phyloP scores from a whole-genome alignment of 208 protist genomes.

The Tritrichomonas musculus region DNA sequence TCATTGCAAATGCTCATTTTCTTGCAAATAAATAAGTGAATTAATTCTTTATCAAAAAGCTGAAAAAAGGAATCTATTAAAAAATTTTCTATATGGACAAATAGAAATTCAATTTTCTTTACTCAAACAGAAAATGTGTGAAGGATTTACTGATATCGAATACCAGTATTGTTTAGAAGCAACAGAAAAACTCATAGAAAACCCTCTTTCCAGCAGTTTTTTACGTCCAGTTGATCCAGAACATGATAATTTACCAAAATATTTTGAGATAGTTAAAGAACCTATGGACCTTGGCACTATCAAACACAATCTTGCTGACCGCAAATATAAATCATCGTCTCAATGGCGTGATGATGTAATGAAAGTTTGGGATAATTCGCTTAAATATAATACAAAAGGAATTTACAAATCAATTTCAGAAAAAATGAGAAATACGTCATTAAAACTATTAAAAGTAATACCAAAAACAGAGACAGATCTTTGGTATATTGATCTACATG shows the following conservation, averaged over 20 bases:
- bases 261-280: conserved; percentile 61
- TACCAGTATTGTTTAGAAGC: neutral
- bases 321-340: conserved; percentile 33
- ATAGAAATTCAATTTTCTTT: too few relatives aligned
- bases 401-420: neutral
- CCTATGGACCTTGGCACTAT: conserved; percentile 65
- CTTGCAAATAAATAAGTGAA: too few relatives aligned
- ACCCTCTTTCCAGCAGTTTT: conserved; percentile 48
- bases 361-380: conserved; percentile 41
- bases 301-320: conserved; percentile 11
- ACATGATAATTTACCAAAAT: conserved; percentile 56
- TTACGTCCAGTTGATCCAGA: conserved; percentile 58
- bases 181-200: neutral
- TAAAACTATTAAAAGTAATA: neutral
- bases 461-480: conserved; percentile 27
- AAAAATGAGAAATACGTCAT: neutral
- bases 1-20: too few relatives aligned
- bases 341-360: conserved; percentile 39
- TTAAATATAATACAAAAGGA: conserved; percentile 33
- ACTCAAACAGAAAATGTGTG: too few relatives aligned
- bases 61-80: too few relatives aligned
- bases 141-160: conserved; percentile 9
- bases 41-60: too few relatives aligned
- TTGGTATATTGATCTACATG: neutral
- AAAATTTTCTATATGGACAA: too few relatives aligned